A percentile compares a stretch with the other conserved stretches of the same genome.
These are phyloP conservation scores for Thecamonas trahens DNA, from an alignment of 78 protist species.

Conservation along the genomic window DNA sequence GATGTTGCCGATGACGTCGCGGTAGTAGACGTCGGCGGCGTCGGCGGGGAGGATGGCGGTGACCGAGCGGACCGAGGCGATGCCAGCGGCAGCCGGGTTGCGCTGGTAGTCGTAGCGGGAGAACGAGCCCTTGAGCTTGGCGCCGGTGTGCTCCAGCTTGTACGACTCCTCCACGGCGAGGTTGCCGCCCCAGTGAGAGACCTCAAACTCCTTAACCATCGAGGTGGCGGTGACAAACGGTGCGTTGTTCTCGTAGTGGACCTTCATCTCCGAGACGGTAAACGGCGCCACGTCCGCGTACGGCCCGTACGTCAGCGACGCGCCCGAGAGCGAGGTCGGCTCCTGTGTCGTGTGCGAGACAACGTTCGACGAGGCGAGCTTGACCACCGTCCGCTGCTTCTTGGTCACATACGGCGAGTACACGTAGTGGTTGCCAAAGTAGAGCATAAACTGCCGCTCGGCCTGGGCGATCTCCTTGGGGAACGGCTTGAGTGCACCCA, in stretches of 20 bases:
- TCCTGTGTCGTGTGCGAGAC: conserved; percentile 17
- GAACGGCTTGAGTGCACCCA: conserved; percentile 13
- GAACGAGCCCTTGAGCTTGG: conserved; percentile 57
- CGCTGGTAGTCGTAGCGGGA: conserved; percentile 73
- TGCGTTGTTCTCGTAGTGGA: conserved; percentile 68
- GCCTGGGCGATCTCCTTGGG: conserved; percentile 43
- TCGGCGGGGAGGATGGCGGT: conserved; percentile 33
- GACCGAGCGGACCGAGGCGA: conserved; percentile 2
- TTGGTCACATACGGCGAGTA: conserved; percentile 33
- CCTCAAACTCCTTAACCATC: conserved; percentile 43
- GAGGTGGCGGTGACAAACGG: conserved; percentile 23
- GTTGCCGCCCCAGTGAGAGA: conserved; percentile 61
- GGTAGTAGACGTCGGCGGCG: conserved; percentile 75
- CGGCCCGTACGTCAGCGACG: conserved; percentile 58
- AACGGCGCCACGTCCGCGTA: conserved; percentile 57
- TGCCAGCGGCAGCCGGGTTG: conserved; percentile 16
- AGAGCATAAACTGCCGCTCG: conserved; percentile 37
- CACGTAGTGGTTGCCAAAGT: conserved; percentile 35
- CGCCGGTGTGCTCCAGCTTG: conserved; percentile 51
- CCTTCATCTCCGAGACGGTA: conserved; percentile 5
- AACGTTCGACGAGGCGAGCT: conserved; percentile 34
- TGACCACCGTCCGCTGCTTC: conserved; percentile 41
- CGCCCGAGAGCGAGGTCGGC: conserved; percentile 20
- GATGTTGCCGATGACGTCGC: conserved; percentile 85
- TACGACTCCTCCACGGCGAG: conserved; percentile 61